Base-by-base conservation (phyloP, 2,329 filamentous ascomycete genomes). In the Amesomyces nigricolor region DNA sequence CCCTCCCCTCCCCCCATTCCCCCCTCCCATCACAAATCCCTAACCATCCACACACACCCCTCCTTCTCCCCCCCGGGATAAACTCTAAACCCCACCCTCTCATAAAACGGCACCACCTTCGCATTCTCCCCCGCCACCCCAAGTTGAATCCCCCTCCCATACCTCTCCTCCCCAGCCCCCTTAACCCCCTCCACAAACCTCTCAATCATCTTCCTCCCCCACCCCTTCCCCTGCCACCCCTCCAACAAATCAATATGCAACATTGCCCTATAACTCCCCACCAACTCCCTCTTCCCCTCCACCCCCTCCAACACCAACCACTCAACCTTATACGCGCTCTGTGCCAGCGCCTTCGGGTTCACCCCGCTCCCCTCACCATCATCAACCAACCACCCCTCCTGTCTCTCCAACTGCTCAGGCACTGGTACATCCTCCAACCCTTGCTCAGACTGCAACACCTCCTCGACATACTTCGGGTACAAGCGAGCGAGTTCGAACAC, bases 181-280 rank as follows among this genome's bases (percentile, higher is more conserved):
- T 43, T 63, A 50, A 77, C 66, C 39, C 68, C 71, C 52, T 67
- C 68, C n/a, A 76, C 67, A 58, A 77, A 76, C 57, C 47, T 56
- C 44, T 71, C 70, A 47, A 76, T 66, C 67, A 75, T 52, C 67
- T 65, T 65, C 54, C 69, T 63, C 4, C 77, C 76, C 75, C 75
- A 78, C 1, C 76, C 76, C 29, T 64, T 57, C 0, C 70, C 68
- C 67, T 76, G 74, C 61, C 64, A 74, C 54, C 55, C 63, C 29
- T 69, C 68, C 53, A 79, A 63, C 59, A 79, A 57, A 58, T 79
- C 74, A 50, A 79, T 75, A 64, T 79, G 77, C 75, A 79, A 71
- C 55, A 75, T 78, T 4, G 71, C 75, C 56, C 69, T 63, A 60
- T 70, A 75, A 48, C 59, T 61, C 19, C 60, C 54, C 14, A 64